Evolutionary conservation across 129 eudicot genomes (phyloP).

Genomic region (Centaurea solstitialis): DNA sequence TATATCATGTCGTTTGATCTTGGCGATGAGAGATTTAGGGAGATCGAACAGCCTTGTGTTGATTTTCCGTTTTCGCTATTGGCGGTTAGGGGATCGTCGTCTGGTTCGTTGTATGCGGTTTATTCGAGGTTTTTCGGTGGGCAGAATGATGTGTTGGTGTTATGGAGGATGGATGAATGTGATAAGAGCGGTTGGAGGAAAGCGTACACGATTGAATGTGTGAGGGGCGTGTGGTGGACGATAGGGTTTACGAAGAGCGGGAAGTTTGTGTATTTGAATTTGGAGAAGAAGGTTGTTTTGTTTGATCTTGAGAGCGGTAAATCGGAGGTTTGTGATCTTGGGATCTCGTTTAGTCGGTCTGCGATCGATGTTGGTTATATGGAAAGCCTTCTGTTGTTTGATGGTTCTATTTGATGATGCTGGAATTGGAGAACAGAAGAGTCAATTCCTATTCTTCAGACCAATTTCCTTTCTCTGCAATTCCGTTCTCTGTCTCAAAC

Average conservation of each 20-base stretch:
- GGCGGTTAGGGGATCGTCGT: constrained; percentile 9
- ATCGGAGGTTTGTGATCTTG: constrained; percentile 21
- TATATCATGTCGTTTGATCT: constrained; percentile 25
- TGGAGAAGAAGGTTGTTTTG: constrained; percentile 20
- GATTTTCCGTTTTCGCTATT: constrained; percentile 25
- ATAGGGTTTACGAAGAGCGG: constrained; percentile 27
- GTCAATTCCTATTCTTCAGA: too few species aligned
- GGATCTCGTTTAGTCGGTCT: constrained; percentile 10
- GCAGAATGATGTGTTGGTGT: constrained; percentile 17
- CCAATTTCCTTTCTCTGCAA: too few species aligned
- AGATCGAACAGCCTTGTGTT: constrained; percentile 21
- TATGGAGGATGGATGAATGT: constrained; percentile 22
- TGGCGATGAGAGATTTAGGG: constrained; percentile 14
- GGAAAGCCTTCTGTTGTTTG: constrained; percentile 25
- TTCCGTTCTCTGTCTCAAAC: too few species aligned
- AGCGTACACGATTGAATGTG: constrained; percentile 20
- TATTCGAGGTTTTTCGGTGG: constrained; percentile 26
- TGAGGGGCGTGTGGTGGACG: constrained; percentile 24
- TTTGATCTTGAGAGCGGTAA: constrained; percentile 24
- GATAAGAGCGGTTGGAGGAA: constrained; percentile 7
- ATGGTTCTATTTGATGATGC: neutral
- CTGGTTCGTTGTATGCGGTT: constrained; percentile 14
- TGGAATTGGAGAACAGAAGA: neutral
- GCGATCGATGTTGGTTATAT: constrained; percentile 20
- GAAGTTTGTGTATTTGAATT: constrained; percentile 19